Evolutionary conservation across 2,329 filamentous ascomycete species (phyloP).

Genomic region (Fusarium pilosicola): DNA sequence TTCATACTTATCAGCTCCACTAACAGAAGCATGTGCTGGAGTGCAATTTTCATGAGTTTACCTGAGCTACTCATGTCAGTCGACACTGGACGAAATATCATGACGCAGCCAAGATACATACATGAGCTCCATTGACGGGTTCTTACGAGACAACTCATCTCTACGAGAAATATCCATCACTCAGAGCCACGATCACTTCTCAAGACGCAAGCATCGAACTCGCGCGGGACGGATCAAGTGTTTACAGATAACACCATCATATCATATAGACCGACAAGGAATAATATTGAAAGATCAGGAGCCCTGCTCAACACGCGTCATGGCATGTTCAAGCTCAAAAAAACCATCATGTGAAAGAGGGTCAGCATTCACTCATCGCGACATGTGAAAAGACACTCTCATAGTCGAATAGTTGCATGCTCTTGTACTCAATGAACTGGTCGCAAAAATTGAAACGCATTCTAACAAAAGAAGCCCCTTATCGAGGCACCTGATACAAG

Average conservation of each 20-base stretch:
- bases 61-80: not conserved
- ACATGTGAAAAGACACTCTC: not conserved
- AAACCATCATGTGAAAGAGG: not conserved
- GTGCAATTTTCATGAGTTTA: not conserved
- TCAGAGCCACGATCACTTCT: not conserved
- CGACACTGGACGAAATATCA: not conserved
- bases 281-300: not conserved
- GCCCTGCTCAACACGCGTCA: not conserved
- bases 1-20: not conserved
- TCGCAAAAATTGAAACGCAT: constrained; percentile 37
- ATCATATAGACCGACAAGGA: not conserved
- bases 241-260: not conserved
- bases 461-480: constrained; percentile 44
- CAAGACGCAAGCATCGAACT: not conserved
- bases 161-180: not conserved
- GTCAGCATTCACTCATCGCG: not conserved
- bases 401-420: constrained; percentile 11
- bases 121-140: not conserved
- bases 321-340: not conserved
- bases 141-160: not conserved
- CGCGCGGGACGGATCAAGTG: not conserved
- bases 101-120: not conserved
- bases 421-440: constrained; percentile 21
- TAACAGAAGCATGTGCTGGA: not conserved
- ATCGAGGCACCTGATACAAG: constrained; percentile 42